These are phyloP conservation scores for Discostella stelligera DNA, from an alignment of 352 stramenopile genomes.

Conservation along the genomic window DNA sequence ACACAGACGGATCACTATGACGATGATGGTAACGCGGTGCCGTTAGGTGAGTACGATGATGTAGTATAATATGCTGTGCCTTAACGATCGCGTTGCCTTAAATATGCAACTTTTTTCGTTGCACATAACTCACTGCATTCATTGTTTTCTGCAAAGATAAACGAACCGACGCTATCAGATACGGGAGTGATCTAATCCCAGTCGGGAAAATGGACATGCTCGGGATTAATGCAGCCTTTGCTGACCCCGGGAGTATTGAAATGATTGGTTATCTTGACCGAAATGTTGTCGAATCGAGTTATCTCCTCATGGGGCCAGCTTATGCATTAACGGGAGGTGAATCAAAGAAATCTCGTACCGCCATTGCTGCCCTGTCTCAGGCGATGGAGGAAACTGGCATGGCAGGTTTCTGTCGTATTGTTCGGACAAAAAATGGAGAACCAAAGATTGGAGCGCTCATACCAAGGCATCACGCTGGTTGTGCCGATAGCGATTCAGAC, in stretches of 20 bases:
- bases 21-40: conserved; percentile 49
- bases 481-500: neutral
- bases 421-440: conserved; percentile 59
- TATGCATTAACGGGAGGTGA: conserved; percentile 62
- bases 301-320: conserved; percentile 50
- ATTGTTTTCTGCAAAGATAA: conserved; percentile 20
- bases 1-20: conserved; percentile 45
- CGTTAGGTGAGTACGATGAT: conserved; percentile 7
- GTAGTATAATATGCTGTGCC: neutral
- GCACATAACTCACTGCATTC: neutral
- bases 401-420: conserved; percentile 61
- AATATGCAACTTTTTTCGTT: neutral
- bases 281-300: conserved; percentile 26
- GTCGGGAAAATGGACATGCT: conserved; percentile 64
- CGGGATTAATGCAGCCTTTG: conserved; percentile 54
- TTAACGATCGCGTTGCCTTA: neutral
- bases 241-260: conserved; percentile 38
- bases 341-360: conserved; percentile 50
- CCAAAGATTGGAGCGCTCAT: conserved; percentile 63
- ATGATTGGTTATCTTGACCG: conserved; percentile 68
- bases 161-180: conserved; percentile 53
- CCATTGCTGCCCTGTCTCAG: conserved; percentile 59
- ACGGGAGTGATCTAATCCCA: conserved; percentile 69
- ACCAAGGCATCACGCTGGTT: conserved; percentile 31
- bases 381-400: conserved; percentile 49